Base-by-base conservation (phyloP, 352 stramenopile species). In the Phytophthora citrophthora region DNA sequence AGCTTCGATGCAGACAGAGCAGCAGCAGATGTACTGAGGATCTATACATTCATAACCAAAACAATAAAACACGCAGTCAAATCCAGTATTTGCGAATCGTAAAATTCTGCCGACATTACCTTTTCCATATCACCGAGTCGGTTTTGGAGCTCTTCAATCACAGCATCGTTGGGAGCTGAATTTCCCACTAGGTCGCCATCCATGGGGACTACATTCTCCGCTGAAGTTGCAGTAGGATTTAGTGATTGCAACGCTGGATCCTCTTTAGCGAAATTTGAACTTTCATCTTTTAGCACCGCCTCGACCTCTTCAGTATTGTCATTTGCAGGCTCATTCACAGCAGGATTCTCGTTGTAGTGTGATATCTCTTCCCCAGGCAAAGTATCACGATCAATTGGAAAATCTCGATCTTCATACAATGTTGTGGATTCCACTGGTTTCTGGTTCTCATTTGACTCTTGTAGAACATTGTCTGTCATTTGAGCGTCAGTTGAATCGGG, bases 41-140 rank as follows among this genome's bases (percentile, higher is more conserved):
- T 66, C 75, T 84, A 48, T 18, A 57, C 4, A 60, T 18, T 41
- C 38, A 34, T 47, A 26, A 15, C 13, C 4, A 36, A 58, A 29
- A 32, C 2, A 29, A 26, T n/a, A 36, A 3, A 64, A 7, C 41
- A 61, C 26, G 56, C 20, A 15, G 18, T 70, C 12, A 64, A 54
- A 15, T 48, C 2, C 5, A 36, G 50, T 8, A 16, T 27, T 13
- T 24, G 6, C 13, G 2, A 26, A 18, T 40, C 16, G 32, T 38
- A 36, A 4, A 27, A 6, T 5, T 18, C 15, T 46, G 10, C 5
- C 18, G 34, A 18, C 29, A 12, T 27, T 61, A 78, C 73, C 70
- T 41, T 81, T 31, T 74, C 51, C 43, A 79, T 77, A n/a, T 77
- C 64, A 11, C 61, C 15, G 16, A 81, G 45, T 16, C 54, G 54